phyloP scores from a whole-genome alignment of 257 asterid genomes.

The Echium plantagineum region DNA sequence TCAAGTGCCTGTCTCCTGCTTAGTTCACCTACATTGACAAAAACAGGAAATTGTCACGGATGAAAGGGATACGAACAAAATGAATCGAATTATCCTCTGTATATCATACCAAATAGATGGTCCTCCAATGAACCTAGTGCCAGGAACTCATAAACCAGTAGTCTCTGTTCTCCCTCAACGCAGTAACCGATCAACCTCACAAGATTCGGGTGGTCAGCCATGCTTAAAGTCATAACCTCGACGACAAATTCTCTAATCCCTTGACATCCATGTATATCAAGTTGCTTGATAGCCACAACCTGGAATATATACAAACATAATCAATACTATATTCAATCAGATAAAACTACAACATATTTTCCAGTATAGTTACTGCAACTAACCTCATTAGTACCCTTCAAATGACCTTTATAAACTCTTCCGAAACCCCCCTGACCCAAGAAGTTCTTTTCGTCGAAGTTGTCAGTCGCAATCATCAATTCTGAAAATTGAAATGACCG shows the following conservation, averaged over 20 bases:
- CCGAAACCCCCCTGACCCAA: constrained; percentile 98
- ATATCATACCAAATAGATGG: constrained; percentile 65
- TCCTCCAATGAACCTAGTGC: constrained; percentile 77
- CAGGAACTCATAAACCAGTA: constrained; percentile 85
- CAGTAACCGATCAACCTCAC: constrained; percentile 87
- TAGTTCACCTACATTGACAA: not conserved
- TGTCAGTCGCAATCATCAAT: constrained; percentile 69
- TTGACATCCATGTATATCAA: constrained; percentile 81
- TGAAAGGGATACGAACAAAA: not conserved
- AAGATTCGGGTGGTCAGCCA: constrained; percentile 79
- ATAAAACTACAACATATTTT: not conserved
- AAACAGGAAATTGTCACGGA: not conserved
- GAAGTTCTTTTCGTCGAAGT: constrained; percentile 57
- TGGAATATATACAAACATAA: constrained; percentile 11
- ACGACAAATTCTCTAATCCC: constrained; percentile 89
- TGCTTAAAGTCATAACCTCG: constrained; percentile 84
- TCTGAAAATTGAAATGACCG: constrained; percentile 46
- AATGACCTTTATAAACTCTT: constrained; percentile 78
- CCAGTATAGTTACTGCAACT: not conserved
- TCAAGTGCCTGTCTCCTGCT: constrained; percentile 31
- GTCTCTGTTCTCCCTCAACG: constrained; percentile 93
- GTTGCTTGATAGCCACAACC: constrained; percentile 94
- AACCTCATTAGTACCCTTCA: constrained; percentile 61
- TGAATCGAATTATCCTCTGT: not conserved
- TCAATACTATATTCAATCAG: not conserved